These are phyloP conservation scores for Striga hermonthica DNA, from an alignment of 305 asterid species.

Conservation along the genomic window DNA sequence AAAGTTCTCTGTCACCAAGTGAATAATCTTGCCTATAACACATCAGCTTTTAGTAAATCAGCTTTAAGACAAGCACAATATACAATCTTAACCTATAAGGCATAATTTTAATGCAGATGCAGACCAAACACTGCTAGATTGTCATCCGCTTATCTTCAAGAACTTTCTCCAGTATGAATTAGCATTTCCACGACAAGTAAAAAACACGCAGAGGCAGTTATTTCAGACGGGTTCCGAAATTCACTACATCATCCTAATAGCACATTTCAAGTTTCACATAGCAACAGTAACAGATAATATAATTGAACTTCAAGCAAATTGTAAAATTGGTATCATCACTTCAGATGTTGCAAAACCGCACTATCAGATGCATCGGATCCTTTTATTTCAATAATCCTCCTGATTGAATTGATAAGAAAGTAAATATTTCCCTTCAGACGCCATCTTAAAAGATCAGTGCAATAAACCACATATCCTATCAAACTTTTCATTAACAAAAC, in stretches of 20 bases:
- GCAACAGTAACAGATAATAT: no score
- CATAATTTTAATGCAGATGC: constrained; percentile 4
- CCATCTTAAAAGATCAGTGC: not conserved
- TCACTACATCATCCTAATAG: not conserved
- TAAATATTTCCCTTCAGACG: not conserved
- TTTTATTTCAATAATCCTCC: constrained; percentile 7
- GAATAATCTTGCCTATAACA: no score
- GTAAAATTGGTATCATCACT: not conserved
- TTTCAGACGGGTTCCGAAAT: not conserved
- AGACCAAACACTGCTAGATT: not conserved
- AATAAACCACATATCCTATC: not conserved
- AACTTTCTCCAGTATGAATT: not conserved
- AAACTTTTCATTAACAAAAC: not conserved
- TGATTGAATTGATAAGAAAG: no score
- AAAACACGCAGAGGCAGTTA: not conserved
- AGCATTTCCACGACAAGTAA: constrained; percentile 2
- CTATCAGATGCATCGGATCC: not conserved
- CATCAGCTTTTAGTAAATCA: not conserved
- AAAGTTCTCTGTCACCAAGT: not conserved
- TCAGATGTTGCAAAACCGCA: not conserved
- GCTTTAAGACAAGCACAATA: not conserved
- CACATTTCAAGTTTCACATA: not conserved
- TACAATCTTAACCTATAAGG: not conserved
- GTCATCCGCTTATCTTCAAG: constrained; percentile 1
- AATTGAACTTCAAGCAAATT: no score